Evolutionary conservation across 208 protist species (phyloP).

Genomic region (Herpetomonas tarakana): DNA sequence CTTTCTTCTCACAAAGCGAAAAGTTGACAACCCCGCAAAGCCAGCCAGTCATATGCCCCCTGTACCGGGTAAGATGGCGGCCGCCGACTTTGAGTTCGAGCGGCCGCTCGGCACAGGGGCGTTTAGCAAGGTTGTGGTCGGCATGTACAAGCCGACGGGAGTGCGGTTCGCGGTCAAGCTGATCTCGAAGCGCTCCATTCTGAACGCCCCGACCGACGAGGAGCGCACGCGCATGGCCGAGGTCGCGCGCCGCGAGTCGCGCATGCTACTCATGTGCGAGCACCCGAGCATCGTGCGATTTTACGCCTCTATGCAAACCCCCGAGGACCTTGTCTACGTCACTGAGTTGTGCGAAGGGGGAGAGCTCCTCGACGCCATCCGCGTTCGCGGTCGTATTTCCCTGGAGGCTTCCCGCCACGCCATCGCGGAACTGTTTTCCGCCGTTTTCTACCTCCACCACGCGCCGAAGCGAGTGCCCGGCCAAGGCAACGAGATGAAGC

Average conservation of each 20-base stretch:
- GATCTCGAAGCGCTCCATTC: constrained; percentile 78
- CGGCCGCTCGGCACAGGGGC: constrained; percentile 67
- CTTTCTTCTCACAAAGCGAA: too few species aligned
- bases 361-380: constrained; percentile 76
- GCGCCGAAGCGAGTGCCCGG: constrained; percentile 55
- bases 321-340: constrained; percentile 82
- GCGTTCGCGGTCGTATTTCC: constrained; percentile 49
- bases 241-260: constrained; percentile 72
- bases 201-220: constrained; percentile 85
- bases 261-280: constrained; percentile 86
- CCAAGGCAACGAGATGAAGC: constrained; percentile 20
- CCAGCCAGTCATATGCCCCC: too few species aligned
- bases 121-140: constrained; percentile 88
- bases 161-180: constrained; percentile 80
- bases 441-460: constrained; percentile 95
- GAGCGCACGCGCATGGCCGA: constrained; percentile 82
- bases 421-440: constrained; percentile 93
- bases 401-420: constrained; percentile 79
- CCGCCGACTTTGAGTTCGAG: constrained; percentile 79
- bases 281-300: constrained; percentile 89
- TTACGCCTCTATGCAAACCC: constrained; percentile 75
- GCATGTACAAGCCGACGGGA: constrained; percentile 58
- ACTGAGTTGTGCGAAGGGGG: constrained; percentile 86
- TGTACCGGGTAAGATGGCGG: constrained; percentile 41
- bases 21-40: too few species aligned